phyloP scores from a whole-genome alignment of 257 asterid genomes.

The Przewalskia tangutica region DNA sequence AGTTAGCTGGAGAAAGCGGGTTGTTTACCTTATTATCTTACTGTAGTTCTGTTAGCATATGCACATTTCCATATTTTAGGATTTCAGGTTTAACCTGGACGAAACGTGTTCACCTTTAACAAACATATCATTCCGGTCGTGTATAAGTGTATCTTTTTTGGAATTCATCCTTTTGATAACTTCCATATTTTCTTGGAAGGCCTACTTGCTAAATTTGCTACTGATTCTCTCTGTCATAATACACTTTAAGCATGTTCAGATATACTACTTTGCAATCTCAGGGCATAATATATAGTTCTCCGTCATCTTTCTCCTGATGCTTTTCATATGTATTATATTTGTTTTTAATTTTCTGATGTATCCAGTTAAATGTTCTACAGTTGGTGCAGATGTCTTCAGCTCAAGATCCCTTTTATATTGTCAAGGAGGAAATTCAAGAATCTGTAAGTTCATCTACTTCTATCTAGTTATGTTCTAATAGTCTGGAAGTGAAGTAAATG shows the following conservation, averaged over 20 bases:
- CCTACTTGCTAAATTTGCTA: not conserved
- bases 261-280: not conserved
- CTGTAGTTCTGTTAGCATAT: not conserved
- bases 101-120: not conserved
- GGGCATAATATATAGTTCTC: not conserved
- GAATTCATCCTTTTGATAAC: not conserved
- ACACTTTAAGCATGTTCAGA: not conserved
- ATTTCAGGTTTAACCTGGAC: not conserved
- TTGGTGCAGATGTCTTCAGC: constrained; percentile 64
- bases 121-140: not conserved
- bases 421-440: constrained; percentile 94
- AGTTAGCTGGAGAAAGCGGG: not conserved
- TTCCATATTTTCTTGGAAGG: not conserved
- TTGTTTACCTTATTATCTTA: not conserved
- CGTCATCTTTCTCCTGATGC: not conserved
- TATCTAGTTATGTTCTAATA: not conserved
- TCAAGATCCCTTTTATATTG: constrained; percentile 93
- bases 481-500: not conserved
- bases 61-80: not conserved
- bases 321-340: not conserved
- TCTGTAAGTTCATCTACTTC: constrained; percentile 44
- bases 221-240: not conserved
- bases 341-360: not conserved
- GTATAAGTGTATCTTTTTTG: not conserved
- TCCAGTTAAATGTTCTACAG: not conserved